These are phyloP conservation scores for Magnaporthiopsis incrustans DNA, from an alignment of 2,329 filamentous ascomycete genomes.

Conservation along the genomic window DNA sequence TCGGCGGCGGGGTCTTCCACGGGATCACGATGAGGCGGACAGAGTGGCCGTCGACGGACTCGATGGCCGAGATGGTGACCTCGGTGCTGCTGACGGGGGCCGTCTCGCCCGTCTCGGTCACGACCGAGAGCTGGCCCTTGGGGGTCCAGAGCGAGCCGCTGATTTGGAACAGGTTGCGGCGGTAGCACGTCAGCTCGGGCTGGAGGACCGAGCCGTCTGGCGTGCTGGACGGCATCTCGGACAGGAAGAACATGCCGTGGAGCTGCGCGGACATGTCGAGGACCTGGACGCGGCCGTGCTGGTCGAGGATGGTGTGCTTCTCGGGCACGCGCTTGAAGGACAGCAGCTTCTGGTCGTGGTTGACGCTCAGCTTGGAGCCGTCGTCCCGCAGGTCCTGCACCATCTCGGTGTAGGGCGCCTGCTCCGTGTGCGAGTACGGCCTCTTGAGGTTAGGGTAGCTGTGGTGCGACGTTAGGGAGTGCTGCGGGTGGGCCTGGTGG, in stretches of 20 bases:
- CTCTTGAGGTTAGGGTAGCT: slow-evolving; percentile 49
- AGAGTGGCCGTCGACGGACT: slow-evolving; percentile 86
- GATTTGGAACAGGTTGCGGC: slow-evolving; percentile 91
- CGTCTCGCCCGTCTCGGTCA: slow-evolving; percentile 77
- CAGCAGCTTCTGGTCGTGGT: slow-evolving; percentile 53
- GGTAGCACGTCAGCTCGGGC: slow-evolving; percentile 89
- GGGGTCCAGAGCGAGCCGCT: slow-evolving; percentile 82
- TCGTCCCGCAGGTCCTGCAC: slow-evolving; percentile 54
- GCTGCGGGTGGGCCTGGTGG: slow-evolving; percentile 6
- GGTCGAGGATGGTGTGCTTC: slow-evolving; percentile 52
- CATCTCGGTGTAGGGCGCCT: slow-evolving; percentile 50
- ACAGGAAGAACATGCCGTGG: slow-evolving; percentile 84
- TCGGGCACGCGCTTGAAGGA: slow-evolving; percentile 50
- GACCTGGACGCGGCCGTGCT: slow-evolving; percentile 51
- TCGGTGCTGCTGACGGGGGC: slow-evolving; percentile 78
- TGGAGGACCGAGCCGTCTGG: slow-evolving; percentile 52
- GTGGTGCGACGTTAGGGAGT: slow-evolving; percentile 36
- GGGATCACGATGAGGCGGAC: slow-evolving; percentile 95
- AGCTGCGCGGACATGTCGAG: slow-evolving; percentile 64
- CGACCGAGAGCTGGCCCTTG: slow-evolving; percentile 66
- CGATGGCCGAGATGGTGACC: slow-evolving; percentile 82
- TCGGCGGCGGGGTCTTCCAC: slow-evolving; percentile 90
- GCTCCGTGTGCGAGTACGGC: slow-evolving; percentile 47
- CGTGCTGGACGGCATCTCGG: slow-evolving; percentile 62
- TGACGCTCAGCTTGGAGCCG: slow-evolving; percentile 46